Evolutionary conservation across 2,329 filamentous ascomycete genomes (phyloP).

Genomic region (Penicillium fuscoglaucum): DNA sequence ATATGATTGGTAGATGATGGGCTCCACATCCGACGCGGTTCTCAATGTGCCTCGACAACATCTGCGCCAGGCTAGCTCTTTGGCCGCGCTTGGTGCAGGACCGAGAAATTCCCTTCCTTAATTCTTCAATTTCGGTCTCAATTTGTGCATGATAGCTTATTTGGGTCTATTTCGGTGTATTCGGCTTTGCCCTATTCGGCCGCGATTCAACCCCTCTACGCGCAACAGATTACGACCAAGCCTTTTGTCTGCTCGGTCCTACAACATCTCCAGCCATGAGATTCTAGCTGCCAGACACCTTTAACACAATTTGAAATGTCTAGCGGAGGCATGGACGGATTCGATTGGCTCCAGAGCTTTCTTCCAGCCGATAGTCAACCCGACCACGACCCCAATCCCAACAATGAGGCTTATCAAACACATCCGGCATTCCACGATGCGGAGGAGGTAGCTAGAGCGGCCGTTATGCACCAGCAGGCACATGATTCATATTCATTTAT

Average conservation of each 20-base stretch:
- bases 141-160: too few relatives aligned
- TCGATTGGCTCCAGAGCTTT: conserved; percentile 2
- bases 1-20: not conserved
- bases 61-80: not conserved
- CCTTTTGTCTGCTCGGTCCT: not conserved
- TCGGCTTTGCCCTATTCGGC: not conserved
- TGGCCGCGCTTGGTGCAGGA: not conserved
- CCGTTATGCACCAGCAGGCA: not conserved
- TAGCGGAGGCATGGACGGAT: not conserved
- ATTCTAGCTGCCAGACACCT: not conserved
- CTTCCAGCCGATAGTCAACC: not conserved
- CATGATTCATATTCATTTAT: not conserved
- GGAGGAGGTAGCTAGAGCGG: conserved; percentile 1
- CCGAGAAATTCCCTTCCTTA: too few relatives aligned
- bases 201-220: not conserved
- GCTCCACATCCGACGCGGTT: not conserved
- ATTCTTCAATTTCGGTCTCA: not conserved
- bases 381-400: not conserved
- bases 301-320: not conserved
- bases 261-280: not conserved
- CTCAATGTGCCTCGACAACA: not conserved
- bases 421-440: conserved; percentile 16
- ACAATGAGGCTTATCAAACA: not conserved
- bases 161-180: not conserved
- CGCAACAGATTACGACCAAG: not conserved